Conservation (phyloP, 441 rosid genomes). For the Adansonia rubrostipa region DNA sequence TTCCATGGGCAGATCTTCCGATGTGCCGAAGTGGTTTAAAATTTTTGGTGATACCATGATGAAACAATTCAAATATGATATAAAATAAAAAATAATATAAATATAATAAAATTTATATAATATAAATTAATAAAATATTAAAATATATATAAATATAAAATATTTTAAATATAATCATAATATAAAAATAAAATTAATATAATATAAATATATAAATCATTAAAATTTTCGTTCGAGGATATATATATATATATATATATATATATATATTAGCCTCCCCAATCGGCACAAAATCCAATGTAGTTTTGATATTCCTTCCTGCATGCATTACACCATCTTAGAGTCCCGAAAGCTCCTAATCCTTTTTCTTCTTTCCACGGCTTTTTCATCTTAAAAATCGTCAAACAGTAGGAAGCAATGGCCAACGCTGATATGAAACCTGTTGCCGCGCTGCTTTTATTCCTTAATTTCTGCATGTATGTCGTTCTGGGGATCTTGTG, state of each 20-base stretch:
- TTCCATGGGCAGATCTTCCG: neutral
- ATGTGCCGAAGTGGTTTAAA: neutral
- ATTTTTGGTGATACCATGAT: too few species aligned
- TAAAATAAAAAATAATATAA: too few species aligned
- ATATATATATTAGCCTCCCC: constrained; percentile 30
- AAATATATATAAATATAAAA: too few species aligned
- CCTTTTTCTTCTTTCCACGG: neutral
- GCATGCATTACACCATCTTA: constrained; percentile 12
- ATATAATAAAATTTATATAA: too few species aligned
- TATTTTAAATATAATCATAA: too few species aligned
- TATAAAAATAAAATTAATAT: too few species aligned
- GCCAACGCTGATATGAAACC: constrained; percentile 56
- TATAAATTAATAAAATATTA: too few species aligned
- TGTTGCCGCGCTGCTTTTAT: constrained; percentile 64
- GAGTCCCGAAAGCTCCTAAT: constrained; percentile 19
- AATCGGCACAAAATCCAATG: constrained; percentile 33
- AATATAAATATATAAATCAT: too few species aligned
- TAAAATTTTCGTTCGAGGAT: constrained; percentile 1
- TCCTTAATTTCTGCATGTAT: constrained; percentile 82
- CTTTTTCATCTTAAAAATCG: neutral
- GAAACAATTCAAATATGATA: too few species aligned
- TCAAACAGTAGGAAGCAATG: constrained; percentile 38
- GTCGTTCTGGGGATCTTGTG: constrained; percentile 68
- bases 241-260: constrained; percentile 23
- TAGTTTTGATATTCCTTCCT: constrained; percentile 11